Conservation (phyloP, 768 basidiomycete species). For the Calvatia gigantea region DNA sequence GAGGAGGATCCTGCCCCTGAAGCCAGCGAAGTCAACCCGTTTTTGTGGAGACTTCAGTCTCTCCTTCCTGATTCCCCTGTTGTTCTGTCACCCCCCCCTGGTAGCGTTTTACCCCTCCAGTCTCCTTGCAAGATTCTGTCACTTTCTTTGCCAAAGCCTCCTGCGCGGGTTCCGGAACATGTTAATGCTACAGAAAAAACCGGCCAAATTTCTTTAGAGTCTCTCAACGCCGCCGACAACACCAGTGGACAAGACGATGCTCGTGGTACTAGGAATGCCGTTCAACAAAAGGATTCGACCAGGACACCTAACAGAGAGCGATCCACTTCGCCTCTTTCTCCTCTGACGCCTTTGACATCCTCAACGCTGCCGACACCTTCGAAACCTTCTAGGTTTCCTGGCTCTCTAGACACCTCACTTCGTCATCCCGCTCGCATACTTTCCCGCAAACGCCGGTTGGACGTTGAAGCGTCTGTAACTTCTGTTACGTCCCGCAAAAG, state of each 20-base stretch:
- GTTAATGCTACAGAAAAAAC: not conserved
- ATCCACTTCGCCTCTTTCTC: constrained; percentile 1
- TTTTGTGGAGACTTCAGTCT: constrained; percentile 5
- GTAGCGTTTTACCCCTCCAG: constrained; percentile 10
- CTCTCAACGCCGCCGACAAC: not conserved
- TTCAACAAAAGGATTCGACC: not conserved
- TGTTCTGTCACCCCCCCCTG: not conserved
- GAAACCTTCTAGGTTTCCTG: constrained; percentile 8
- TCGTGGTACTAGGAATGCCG: not conserved
- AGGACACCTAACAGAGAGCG: not conserved
- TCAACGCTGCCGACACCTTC: constrained; percentile 1
- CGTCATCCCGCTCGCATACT: constrained; percentile 4
- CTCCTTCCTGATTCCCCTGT: not conserved
- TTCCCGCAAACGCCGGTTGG: not conserved
- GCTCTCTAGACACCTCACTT: not conserved
- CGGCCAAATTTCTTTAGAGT: not conserved
- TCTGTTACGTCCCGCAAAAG: constrained; percentile 1
- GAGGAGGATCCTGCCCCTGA: not conserved
- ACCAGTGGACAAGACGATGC: not conserved
- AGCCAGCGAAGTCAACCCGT: not conserved
- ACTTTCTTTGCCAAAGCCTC: not conserved
- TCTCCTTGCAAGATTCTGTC: constrained; percentile 16
- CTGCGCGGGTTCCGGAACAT: not conserved
- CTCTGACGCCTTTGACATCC: constrained; percentile 10
- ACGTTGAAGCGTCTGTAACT: not conserved